These are phyloP conservation scores for Glebionis coronaria DNA, from an alignment of 129 eudicot species.

Conservation along the genomic window DNA sequence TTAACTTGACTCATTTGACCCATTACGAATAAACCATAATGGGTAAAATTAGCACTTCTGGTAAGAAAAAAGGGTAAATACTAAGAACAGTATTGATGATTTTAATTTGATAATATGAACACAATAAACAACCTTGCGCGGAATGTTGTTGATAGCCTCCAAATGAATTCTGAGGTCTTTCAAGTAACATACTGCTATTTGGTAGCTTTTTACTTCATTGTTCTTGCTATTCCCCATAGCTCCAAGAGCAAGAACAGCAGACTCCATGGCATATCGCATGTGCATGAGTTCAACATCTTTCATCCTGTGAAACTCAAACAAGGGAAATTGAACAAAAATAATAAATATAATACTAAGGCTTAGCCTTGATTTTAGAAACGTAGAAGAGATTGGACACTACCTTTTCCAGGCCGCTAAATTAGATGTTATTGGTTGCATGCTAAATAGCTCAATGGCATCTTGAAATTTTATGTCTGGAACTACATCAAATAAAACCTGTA, in stretches of 20 bases:
- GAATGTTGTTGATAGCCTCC: slow-evolving; percentile 68
- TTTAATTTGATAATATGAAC: too few species aligned
- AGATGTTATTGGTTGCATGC: slow-evolving; percentile 98
- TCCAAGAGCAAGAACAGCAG: slow-evolving; percentile 76
- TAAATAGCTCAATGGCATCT: slow-evolving; percentile 81
- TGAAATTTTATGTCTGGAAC: slow-evolving; percentile 85
- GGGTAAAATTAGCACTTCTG: too few species aligned
- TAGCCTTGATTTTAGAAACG: slow-evolving; percentile 1
- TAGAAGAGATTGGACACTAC: slow-evolving; percentile 32
- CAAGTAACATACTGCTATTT: slow-evolving; percentile 49
- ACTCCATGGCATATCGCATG: slow-evolving; percentile 96
- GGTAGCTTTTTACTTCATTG: slow-evolving; percentile 54
- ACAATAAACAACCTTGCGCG: slow-evolving; percentile 69
- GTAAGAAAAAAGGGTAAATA: too few species aligned
- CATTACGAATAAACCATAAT: too few species aligned
- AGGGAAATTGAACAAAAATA: not conserved
- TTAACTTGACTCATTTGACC: too few species aligned
- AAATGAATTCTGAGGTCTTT: slow-evolving; percentile 76
- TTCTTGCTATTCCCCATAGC: slow-evolving; percentile 65
- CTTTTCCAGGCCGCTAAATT: slow-evolving; percentile 87
- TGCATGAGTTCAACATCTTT: slow-evolving; percentile 96
- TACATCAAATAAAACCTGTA: slow-evolving; percentile 90
- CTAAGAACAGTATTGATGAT: too few species aligned
- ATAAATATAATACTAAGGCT: slow-evolving; percentile 3
- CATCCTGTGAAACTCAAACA: slow-evolving; percentile 49